Conservation (phyloP, 208 protist genomes). For the Leishmania guyanensis region DNA sequence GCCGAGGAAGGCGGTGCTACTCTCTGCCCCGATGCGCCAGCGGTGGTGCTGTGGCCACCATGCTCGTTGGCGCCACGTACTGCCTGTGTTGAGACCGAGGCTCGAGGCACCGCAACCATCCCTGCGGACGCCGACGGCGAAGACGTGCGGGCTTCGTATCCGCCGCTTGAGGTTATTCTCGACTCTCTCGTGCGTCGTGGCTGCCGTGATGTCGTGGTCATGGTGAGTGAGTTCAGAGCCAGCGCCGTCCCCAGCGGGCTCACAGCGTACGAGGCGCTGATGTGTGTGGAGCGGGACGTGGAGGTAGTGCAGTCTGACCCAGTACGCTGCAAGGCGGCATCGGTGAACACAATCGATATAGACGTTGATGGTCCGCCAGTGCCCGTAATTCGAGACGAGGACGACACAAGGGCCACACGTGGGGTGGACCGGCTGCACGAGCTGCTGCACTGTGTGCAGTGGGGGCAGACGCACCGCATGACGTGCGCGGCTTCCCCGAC, state of each 20-base stretch:
- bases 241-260: slow-evolving; percentile 22
- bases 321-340: neutral
- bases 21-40: slow-evolving; percentile 16
- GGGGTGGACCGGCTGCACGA: slow-evolving; percentile 57
- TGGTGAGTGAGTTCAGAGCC: neutral
- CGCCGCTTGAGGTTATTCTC: slow-evolving; percentile 38
- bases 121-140: neutral
- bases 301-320: slow-evolving; percentile 34
- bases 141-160: slow-evolving; percentile 15
- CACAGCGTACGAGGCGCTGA: slow-evolving; percentile 30
- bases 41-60: slow-evolving; percentile 30
- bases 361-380: neutral
- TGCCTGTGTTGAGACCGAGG: neutral
- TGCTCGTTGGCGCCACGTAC: neutral
- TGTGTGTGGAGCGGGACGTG: slow-evolving; percentile 41
- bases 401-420: slow-evolving; percentile 28
- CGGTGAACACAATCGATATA: neutral
- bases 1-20: neutral
- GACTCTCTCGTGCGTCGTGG: slow-evolving; percentile 20
- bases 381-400: slow-evolving; percentile 21
- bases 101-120: neutral
- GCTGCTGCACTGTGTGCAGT: slow-evolving; percentile 50
- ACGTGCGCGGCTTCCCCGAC: slow-evolving; percentile 5
- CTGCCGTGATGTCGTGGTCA: slow-evolving; percentile 22
- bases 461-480: slow-evolving; percentile 19